A percentile compares a stretch with the other conserved stretches of the same genome.
Conservation (phyloP, 2,329 filamentous ascomycete species). For the Dothideomycetes sp. region DNA sequence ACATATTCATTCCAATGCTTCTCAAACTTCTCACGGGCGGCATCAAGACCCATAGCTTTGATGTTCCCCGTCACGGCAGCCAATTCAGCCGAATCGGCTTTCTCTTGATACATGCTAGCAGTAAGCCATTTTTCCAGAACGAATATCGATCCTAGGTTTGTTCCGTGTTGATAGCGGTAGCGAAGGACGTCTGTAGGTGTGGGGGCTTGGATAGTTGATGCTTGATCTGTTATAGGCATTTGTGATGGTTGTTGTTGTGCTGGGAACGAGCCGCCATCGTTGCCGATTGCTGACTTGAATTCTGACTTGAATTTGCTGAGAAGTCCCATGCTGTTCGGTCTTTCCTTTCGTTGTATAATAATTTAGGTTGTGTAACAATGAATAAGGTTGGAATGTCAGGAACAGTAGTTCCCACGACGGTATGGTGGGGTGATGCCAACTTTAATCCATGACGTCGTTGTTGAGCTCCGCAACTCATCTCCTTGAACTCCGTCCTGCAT, state of each 20-base stretch:
- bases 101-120: constrained; percentile 39
- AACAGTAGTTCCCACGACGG: too few species aligned
- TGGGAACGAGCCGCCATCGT: constrained; percentile 7
- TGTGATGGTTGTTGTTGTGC: constrained; percentile 17
- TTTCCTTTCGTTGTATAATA: too few species aligned
- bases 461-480: too few species aligned
- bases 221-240: constrained; percentile 19
- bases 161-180: constrained; percentile 52
- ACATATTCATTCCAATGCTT: constrained; percentile 44
- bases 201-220: constrained; percentile 28
- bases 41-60: constrained; percentile 38
- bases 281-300: constrained; percentile 11
- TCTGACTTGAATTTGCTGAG: constrained; percentile 27
- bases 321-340: constrained; percentile 17
- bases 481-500: too few species aligned
- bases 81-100: constrained; percentile 41
- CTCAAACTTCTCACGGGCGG: constrained; percentile 43
- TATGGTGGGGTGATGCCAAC: too few species aligned
- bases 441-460: too few species aligned
- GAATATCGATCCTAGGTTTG: constrained; percentile 51
- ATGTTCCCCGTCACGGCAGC: constrained; percentile 43
- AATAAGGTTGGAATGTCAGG: too few species aligned
- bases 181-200: constrained; percentile 36
- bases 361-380: too few species aligned
- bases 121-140: constrained; percentile 53